A percentile compares a stretch with the other conserved stretches of the same genome.
These are phyloP conservation scores for Senecio squalidus DNA, from an alignment of 140 eudicot species.

Conservation along the genomic window DNA sequence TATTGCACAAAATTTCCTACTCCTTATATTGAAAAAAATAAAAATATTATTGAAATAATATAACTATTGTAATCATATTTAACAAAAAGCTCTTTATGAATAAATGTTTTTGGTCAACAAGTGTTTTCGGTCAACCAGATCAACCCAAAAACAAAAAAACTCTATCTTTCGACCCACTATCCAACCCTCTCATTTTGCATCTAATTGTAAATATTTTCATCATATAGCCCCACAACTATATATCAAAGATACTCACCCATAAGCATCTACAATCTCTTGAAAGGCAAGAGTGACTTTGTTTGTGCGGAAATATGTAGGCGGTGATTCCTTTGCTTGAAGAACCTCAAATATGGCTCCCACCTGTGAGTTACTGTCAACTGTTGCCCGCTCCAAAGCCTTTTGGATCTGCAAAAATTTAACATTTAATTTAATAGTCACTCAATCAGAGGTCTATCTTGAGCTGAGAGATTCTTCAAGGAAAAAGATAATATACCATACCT, in stretches of 20 bases:
- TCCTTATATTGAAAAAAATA: not conserved
- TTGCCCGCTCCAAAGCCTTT: constrained; percentile 57
- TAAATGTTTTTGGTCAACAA: too few relatives aligned
- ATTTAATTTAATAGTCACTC: constrained; percentile 1
- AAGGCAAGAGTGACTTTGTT: constrained; percentile 74
- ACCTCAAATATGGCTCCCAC: constrained; percentile 76
- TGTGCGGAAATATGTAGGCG: constrained; percentile 85
- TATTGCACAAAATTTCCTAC: not conserved
- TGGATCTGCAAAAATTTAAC: constrained; percentile 49
- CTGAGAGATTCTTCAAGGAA: not conserved
- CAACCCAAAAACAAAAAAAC: not conserved
- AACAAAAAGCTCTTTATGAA: too few relatives aligned
- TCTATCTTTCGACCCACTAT: too few relatives aligned
- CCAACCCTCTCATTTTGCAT: too few relatives aligned
- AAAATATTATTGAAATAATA: not conserved
- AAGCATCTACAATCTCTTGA: constrained; percentile 93
- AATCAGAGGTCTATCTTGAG: constrained; percentile 5
- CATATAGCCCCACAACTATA: not conserved
- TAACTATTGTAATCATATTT: not conserved
- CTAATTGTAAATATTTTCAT: constrained; percentile 4
- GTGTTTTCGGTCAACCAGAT: not conserved
- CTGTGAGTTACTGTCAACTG: constrained; percentile 66
- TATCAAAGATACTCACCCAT: constrained; percentile 62
- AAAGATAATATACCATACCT: constrained; percentile 34
- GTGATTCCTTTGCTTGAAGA: constrained; percentile 58